phyloP scores from a whole-genome alignment of 495 filamentous ascomycete species.

The Jackrogersella multiformis region DNA sequence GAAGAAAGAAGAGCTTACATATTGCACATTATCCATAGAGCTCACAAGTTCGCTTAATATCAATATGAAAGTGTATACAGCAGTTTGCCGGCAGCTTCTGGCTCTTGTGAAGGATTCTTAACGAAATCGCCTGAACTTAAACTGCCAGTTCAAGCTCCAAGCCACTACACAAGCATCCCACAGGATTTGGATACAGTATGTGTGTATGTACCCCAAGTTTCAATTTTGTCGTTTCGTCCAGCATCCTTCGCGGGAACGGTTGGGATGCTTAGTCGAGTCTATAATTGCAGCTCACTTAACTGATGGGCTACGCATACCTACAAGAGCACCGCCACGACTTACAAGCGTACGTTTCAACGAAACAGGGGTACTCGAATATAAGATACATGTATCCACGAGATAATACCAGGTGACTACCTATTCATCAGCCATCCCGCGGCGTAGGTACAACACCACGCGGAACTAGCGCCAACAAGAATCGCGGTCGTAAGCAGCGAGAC shows the following conservation, averaged over 20 bases:
- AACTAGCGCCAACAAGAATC: constrained; percentile 14
- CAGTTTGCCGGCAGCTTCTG: neutral
- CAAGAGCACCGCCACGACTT: constrained; percentile 5
- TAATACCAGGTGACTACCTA: neutral
- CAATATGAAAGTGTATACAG: constrained; percentile 26
- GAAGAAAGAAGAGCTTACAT: neutral
- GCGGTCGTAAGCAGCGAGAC: constrained; percentile 26
- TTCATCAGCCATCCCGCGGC: constrained; percentile 3
- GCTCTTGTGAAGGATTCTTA: neutral
- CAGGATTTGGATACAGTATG: neutral
- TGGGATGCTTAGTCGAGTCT: neutral
- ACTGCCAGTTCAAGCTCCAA: constrained; percentile 2
- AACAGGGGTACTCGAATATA: neutral
- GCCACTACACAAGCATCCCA: constrained; percentile 18
- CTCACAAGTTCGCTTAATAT: constrained; percentile 13
- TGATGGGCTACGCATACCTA: neutral
- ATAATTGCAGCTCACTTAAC: neutral
- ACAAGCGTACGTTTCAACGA: neutral
- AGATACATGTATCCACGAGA: neutral
- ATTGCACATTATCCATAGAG: constrained; percentile 8
- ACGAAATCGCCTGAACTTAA: neutral
- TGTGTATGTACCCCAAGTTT: neutral
- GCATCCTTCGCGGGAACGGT: neutral
- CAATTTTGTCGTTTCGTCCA: neutral
- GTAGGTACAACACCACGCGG: constrained; percentile 28